Conservation (phyloP, 225 moss, liverwort and hornwort genomes). For the Sphagnum tenellum region DNA sequence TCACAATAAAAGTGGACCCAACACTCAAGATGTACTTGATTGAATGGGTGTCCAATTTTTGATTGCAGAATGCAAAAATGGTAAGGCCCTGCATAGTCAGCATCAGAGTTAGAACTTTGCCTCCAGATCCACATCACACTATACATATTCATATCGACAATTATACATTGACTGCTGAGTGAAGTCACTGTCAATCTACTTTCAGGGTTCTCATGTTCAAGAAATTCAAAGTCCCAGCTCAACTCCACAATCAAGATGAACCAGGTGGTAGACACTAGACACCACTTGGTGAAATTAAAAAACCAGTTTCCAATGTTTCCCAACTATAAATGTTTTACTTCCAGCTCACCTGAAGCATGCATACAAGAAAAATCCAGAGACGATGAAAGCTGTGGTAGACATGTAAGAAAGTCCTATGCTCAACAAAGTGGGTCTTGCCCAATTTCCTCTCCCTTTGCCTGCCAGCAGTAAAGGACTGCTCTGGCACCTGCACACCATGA, state of each 20-base stretch:
- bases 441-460: constrained; percentile 45
- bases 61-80: constrained; percentile 72
- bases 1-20: constrained; percentile 79
- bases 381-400: constrained; percentile 97
- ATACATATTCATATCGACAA: too few species aligned
- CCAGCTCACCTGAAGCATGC: constrained; percentile 77
- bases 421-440: constrained; percentile 92
- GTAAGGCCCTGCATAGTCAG: constrained; percentile 51
- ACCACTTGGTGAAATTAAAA: constrained; percentile 7
- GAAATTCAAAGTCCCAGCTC: too few species aligned
- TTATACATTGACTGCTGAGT: too few species aligned
- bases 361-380: constrained; percentile 90
- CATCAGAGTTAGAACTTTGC: too few species aligned
- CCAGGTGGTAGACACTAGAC: too few species aligned
- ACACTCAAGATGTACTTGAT: constrained; percentile 77
- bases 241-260: too few species aligned
- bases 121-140: too few species aligned
- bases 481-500: too few species aligned
- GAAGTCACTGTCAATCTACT: too few species aligned
- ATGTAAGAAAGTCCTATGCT: constrained; percentile 81
- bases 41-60: constrained; percentile 28
- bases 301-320: not conserved
- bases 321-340: too few species aligned
- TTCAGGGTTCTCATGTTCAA: too few species aligned
- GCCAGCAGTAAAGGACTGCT: constrained; percentile 12